These are phyloP conservation scores for Fusarium devonianum DNA, from an alignment of 2,329 filamentous ascomycete genomes.

Conservation along the genomic window DNA sequence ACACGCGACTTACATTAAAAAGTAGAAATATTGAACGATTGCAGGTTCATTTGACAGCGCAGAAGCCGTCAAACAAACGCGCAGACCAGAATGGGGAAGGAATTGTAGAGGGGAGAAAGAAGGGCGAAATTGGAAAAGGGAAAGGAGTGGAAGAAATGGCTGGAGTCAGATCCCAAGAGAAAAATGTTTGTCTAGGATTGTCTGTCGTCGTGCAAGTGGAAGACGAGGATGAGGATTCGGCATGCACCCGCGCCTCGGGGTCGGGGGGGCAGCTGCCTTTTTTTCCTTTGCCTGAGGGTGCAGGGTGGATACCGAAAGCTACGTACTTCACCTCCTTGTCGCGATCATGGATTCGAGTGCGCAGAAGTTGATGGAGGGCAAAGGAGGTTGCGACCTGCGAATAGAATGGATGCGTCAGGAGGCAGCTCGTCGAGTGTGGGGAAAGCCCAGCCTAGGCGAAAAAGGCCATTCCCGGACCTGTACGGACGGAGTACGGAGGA, in stretches of 20 bases:
- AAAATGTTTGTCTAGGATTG: constrained; percentile 38
- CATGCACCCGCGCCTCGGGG: constrained; percentile 31
- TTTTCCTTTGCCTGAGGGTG: constrained; percentile 42
- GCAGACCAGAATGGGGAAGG: constrained; percentile 55
- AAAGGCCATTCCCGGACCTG: too few relatives aligned
- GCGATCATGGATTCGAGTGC: not conserved
- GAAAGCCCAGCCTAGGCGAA: constrained; percentile 18
- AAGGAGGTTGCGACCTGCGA: constrained; percentile 13
- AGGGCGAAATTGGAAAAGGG: constrained; percentile 26
- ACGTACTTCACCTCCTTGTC: constrained; percentile 16
- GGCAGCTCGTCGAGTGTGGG: constrained; percentile 34
- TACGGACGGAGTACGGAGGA: not conserved
- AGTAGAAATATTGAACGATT: constrained; percentile 66
- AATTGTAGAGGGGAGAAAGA: constrained; percentile 31
- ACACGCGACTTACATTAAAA: constrained; percentile 64
- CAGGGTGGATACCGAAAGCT: constrained; percentile 28
- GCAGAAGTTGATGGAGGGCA: not conserved
- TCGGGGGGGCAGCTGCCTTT: constrained; percentile 42
- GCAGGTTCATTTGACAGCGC: constrained; percentile 99
- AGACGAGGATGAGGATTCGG: constrained; percentile 37
- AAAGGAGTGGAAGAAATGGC: constrained; percentile 34
- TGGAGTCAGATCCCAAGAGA: constrained; percentile 29
- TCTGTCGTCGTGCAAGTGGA: constrained; percentile 31
- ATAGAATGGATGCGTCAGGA: constrained; percentile 33
- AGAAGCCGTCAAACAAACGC: constrained; percentile 89